Evolutionary conservation across 2,329 filamentous ascomycete genomes (phyloP), one percentile per base, ranked within the genome.

Genomic region (Bipolaris bicolor): DNA sequence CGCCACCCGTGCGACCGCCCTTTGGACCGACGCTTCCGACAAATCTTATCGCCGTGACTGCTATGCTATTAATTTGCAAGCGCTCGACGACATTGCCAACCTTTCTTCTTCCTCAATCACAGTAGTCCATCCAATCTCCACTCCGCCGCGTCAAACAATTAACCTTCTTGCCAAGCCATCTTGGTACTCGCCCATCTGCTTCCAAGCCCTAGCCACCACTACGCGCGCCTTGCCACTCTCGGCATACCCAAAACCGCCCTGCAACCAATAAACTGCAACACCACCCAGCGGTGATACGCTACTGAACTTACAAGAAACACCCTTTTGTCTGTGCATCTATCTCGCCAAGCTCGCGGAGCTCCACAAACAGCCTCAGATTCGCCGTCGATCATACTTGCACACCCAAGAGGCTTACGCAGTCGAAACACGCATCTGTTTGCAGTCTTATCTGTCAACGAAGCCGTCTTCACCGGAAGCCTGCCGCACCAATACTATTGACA

Each of bases 71-170:
- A 55, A 46, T 45, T 48, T 26, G 55, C 52, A 55, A 53, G 53
- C 34, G 40, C 33, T 57, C 62, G 45, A 26, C 62, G 43, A 26
- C 34, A 22, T 41, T 43, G 44, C 31, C 58, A 16, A 36, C 36
- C 52, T 57, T 63, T 44, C 49, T 58, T 58, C 59, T 45, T 55
- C 55, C 37, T 50, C 53, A 16, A n/a, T 29, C n/a, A 43, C 57
- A 44, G 57, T 56, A 58, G 65, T 56, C 62, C 65, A 64, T 59
- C 40, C 37, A 52, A 50, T 66, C 63, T 66, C 69, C 70, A 70
- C 69, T 69, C 62, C 64, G 66, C 65, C 62, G 69, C 68, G 61
- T 64, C 65, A 69, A 65, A 66, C 61, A 63, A 44, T 58, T 63
- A 49, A 55, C 43, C 39, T 39, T 40, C 51, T 46, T 55, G 65